Conservation (phyloP, 306 rosid genomes). For the Comarum palustre region DNA sequence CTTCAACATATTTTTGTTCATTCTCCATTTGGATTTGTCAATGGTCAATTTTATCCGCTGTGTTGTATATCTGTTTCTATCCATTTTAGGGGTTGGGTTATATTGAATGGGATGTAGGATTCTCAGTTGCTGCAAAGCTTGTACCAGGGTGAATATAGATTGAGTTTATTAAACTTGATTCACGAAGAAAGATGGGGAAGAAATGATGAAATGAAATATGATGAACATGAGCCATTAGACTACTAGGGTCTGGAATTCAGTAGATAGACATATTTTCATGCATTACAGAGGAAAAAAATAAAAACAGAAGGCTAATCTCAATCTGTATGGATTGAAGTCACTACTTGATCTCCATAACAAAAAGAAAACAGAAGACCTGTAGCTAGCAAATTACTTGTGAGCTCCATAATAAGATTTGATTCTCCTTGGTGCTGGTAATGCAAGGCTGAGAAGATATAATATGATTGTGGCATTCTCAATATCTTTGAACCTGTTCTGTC, state of each 20-base stretch:
- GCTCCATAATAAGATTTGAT: neutral
- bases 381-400: neutral
- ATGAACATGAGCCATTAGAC: neutral
- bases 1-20: conserved; percentile 17
- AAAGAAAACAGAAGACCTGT: neutral
- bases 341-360: neutral
- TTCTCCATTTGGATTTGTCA: conserved; percentile 19
- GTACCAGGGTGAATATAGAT: neutral
- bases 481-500: conserved; percentile 6
- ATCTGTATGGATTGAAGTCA: neutral
- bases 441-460: neutral
- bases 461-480: conserved; percentile 19
- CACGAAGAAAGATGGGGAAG: neutral
- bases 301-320: neutral
- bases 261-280: no score
- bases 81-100: conserved; percentile 7
- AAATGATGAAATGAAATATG: neutral
- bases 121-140: neutral
- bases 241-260: neutral
- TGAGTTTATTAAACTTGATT: neutral
- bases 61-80: neutral
- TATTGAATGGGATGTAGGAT: conserved; percentile 11
- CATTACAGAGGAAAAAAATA: no score
- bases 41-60: conserved; percentile 19
- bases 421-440: neutral